Conservation (phyloP, 441 rosid species). For the Populus hybrid region DNA sequence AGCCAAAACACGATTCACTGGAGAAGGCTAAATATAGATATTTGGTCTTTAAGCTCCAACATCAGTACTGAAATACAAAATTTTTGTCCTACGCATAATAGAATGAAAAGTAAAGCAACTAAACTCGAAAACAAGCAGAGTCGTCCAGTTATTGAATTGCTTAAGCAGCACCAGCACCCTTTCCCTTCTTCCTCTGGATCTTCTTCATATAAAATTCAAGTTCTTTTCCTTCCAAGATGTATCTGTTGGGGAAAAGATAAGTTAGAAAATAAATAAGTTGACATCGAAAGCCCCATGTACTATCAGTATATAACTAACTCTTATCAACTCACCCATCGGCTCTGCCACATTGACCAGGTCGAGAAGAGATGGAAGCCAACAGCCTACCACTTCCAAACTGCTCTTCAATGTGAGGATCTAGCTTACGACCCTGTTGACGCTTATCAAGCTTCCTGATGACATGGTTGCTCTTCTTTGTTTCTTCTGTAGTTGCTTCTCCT, state of each 20-base stretch:
- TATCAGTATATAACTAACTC: neutral
- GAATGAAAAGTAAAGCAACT: too few relatives aligned
- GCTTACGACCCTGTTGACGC: constrained; percentile 43
- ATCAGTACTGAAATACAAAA: too few relatives aligned
- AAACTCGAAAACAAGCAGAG: neutral
- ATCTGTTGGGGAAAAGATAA: neutral
- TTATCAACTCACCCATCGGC: constrained; percentile 41
- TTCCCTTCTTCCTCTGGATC: constrained; percentile 30
- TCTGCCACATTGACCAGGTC: constrained; percentile 61
- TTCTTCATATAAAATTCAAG: too few relatives aligned
- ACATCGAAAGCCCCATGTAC: neutral
- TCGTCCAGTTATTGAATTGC: neutral
- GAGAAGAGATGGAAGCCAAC: constrained; percentile 51
- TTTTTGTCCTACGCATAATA: too few relatives aligned
- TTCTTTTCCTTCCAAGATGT: constrained; percentile 27
- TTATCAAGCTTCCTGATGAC: constrained; percentile 46
- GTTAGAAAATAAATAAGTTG: neutral
- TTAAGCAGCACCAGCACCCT: constrained; percentile 29
- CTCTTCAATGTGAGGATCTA: constrained; percentile 54
- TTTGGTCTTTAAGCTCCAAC: too few relatives aligned
- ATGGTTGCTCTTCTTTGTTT: constrained; percentile 51
- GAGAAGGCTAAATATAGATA: neutral
- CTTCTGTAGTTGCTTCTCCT: constrained; percentile 41
- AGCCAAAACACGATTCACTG: neutral
- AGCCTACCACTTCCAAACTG: constrained; percentile 52